Evolutionary conservation across 371 early-diverging fungal species (phyloP), one percentile per base, ranked within the genome.

Genomic region (Neoconidiobolus thromboides): DNA sequence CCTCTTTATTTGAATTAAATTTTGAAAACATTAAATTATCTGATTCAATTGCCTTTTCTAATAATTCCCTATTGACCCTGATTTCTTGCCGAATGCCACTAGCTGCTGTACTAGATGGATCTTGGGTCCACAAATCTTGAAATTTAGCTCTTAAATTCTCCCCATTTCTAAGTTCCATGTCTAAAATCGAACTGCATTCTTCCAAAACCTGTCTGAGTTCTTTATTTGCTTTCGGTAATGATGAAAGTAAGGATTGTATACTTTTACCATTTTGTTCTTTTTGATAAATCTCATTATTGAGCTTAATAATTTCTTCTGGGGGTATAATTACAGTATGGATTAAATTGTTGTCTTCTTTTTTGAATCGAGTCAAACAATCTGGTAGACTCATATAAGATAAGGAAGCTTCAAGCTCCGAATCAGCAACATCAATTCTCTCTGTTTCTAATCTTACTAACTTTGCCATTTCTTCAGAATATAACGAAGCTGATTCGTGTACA

Each of bases 391-490:
- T 81, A 48, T 86, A 90, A 43, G 84, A 80, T 9, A 96, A 65
- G 2, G 88, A 77, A 7, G 86, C 83, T 39, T 87, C 78, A 15
- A 93, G 65, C 62, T 96, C 95, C n/a, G 76, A 84, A 63, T 93
- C 84, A 2, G 93, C 87, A 7, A 80, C 64, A 54, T 87, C 86
- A 39, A 83, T 85, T 62, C 78, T 67, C 57, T 83, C 92, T 6
- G 77, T 76, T 54, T 86, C 87, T 2, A 71, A 64, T 3, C 98
- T 82, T 2, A 95, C 76, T 38, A 97, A 62, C 66, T 89, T 87
- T 9, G 91, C 91, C 69, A 91, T 91, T 65, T 95, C 93, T 65
- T 94, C 96, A 14, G 91, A 91, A 62, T 96, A 96, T 62, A 94
- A 62, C 7, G 87, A 87, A 2, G 89, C 76, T 40, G 87, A 81